Conservation (phyloP, 2,329 filamentous ascomycete species). For the Talaromyces verruculosus region DNA sequence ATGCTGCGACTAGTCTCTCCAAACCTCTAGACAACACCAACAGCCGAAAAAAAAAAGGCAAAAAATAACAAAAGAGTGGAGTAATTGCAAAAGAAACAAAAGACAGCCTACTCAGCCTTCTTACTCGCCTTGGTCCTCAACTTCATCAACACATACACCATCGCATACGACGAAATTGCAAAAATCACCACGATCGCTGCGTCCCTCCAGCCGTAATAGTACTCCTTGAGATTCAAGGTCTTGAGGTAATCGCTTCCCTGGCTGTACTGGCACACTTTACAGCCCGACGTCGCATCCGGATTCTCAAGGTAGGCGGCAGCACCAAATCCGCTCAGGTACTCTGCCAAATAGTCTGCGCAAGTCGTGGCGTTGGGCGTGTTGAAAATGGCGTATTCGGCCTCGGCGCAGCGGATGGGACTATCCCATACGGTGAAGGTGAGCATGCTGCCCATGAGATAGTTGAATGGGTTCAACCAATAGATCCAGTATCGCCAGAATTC, state of each 20-base stretch:
- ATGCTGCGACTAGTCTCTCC: neutral
- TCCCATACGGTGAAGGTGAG: constrained; percentile 55
- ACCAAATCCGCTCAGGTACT: constrained; percentile 52
- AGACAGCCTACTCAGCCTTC: constrained; percentile 32
- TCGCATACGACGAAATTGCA: constrained; percentile 54
- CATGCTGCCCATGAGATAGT: constrained; percentile 60
- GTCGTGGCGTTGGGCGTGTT: constrained; percentile 47
- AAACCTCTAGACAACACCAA: neutral
- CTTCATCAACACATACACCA: constrained; percentile 48
- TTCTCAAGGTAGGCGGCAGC: constrained; percentile 57
- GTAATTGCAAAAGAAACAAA: constrained; percentile 10
- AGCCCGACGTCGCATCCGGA: constrained; percentile 56
- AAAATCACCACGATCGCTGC: constrained; percentile 61
- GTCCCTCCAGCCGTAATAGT: constrained; percentile 67
- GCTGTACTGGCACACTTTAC: constrained; percentile 62
- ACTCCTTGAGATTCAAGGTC: constrained; percentile 59
- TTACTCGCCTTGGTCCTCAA: constrained; percentile 40
- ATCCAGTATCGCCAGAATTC: constrained; percentile 70
- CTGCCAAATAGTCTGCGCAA: constrained; percentile 58
- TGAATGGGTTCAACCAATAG: constrained; percentile 62
- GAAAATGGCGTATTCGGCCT: constrained; percentile 52
- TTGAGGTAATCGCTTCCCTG: constrained; percentile 60
- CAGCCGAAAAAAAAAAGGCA: neutral
- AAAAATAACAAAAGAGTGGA: constrained; percentile 5
- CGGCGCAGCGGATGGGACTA: constrained; percentile 48